Evolutionary conservation across 352 stramenopile species (phyloP), one percentile per base, ranked within the genome.

Genomic region (Pythium chondricola): DNA sequence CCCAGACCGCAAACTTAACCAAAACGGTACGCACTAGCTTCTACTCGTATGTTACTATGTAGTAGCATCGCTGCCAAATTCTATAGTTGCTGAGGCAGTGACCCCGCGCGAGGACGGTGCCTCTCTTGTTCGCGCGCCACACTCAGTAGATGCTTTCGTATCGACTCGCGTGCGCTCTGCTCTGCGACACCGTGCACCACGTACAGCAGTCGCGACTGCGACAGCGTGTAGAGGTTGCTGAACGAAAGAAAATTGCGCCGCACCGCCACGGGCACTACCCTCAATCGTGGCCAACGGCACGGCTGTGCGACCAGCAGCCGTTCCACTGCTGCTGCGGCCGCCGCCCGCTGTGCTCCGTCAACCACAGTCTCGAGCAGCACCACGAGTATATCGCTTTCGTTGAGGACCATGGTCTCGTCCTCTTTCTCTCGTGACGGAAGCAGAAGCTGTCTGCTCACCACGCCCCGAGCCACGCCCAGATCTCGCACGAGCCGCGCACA

Each of bases 161-260:
- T n/a, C n/a, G n/a, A n/a, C n/a, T n/a, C n/a, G n/a, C n/a, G n/a
- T n/a, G n/a, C n/a, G n/a, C n/a, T n/a, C 17, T 42, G 40, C 1
- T 57, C 52, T 10, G 63, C 71, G 20, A 74, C 59, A 17, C 65
- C 69, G 31, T 83, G 65, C 30, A 85, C 70, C 18, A 87, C 82
- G 41, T 86, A 86, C 27, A 79, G 74, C n/a, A 86, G 61, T 27
- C 81, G 62, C 6, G 78, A 86, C 32, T 73, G 67, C 21, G 74
- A 62, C 10, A 89, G 62, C 16, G 67, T 86, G 60, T 89, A 89
- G 54, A 87, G 62, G 38, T 86, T 84, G 61, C 74, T 87, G 21
- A 87, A 65, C 44, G 83, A 75, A 6, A 89, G 36, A 24, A 83
- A 83, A 43, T 89, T 79, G 22, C 31, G 45, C 18, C 75, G 69